A percentile compares a stretch with the other conserved stretches of the same genome.
These are phyloP conservation scores for Eucalyptus coolabah DNA, from an alignment of 345 rosid species.

Conservation along the genomic window DNA sequence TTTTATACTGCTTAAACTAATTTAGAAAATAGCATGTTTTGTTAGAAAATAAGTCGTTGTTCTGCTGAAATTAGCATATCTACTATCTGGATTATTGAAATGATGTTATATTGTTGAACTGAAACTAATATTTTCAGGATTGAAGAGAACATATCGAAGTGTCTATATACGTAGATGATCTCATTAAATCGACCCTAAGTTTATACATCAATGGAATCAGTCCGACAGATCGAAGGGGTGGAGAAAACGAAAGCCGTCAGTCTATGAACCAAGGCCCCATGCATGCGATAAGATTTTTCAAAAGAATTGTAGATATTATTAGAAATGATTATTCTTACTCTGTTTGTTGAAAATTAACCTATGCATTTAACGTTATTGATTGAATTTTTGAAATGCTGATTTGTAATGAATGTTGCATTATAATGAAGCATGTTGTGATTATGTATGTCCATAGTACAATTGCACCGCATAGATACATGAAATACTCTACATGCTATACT, in stretches of 20 bases:
- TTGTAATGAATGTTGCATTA: neutral
- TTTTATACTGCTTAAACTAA: neutral
- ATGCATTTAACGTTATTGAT: neutral
- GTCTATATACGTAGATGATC: neutral
- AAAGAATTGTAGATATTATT: neutral
- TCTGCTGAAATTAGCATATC: neutral
- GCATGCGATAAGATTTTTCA: neutral
- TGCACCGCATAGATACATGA: neutral
- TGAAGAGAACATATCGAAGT: neutral
- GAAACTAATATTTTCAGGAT: neutral
- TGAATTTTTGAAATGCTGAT: neutral
- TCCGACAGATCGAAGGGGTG: neutral
- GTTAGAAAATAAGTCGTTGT: neutral
- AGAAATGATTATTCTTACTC: neutral
- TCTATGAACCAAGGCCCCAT: neutral
- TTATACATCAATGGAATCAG: neutral
- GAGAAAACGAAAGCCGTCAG: neutral
- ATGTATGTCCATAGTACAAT: neutral
- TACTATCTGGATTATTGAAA: neutral
- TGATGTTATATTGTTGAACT: neutral
- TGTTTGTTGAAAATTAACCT: neutral
- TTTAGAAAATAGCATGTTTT: neutral
- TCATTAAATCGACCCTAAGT: neutral
- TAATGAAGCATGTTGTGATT: neutral
- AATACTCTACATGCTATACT: neutral